Evolutionary conservation across 805 yeast species (phyloP), one percentile per base, ranked within the genome.

Genomic region (Candida andamanensis): DNA sequence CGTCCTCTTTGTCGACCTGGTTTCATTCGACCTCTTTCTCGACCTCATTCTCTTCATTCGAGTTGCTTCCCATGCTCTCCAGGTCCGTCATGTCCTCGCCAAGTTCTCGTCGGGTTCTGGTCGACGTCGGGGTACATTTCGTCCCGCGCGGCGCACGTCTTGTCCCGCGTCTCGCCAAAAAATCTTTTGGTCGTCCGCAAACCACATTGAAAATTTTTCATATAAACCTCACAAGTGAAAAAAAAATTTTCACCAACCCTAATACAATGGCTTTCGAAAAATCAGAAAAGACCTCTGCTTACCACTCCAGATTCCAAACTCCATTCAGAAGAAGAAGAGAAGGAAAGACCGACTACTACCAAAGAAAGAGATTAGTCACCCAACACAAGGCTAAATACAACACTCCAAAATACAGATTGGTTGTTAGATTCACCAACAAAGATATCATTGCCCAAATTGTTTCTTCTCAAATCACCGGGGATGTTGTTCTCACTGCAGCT

Each of bases 281-380:
- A 29, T 29, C 19, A 10, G 21, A 33, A 33, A 86, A 87, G 80
- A 72, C 77, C 65, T 80, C 95, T 62, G 90, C 97, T 54, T 92
- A 92, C 90, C 85, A 79, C 79, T 87, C 97, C 65, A 89, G 98
- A 72, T 92, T 80, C 95, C 98, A 92, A 79, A 92, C 98, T 69
- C 97, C 97, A 52, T 92, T 89, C 95, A 87, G 98, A 74, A 89
- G 98, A 81, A 85, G 98, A 84, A 85, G 95, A 70, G 97, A 92
- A 77, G 98, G 98, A 77, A 92, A 92, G 81, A 92, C 98, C 67
- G 98, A 92, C 72, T 92, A 89, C 95, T 92, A 89, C 81, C 96
- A 92, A 72, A 89, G 98, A 82, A 92, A 92, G 95, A 87, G 97
- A 78, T 78, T 92, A 66, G 92, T 92, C 63, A 78, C 97, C 61